Evolutionary conservation across 2,329 filamentous ascomycete species (phyloP).

Genomic region (Exophiala spinifera): DNA sequence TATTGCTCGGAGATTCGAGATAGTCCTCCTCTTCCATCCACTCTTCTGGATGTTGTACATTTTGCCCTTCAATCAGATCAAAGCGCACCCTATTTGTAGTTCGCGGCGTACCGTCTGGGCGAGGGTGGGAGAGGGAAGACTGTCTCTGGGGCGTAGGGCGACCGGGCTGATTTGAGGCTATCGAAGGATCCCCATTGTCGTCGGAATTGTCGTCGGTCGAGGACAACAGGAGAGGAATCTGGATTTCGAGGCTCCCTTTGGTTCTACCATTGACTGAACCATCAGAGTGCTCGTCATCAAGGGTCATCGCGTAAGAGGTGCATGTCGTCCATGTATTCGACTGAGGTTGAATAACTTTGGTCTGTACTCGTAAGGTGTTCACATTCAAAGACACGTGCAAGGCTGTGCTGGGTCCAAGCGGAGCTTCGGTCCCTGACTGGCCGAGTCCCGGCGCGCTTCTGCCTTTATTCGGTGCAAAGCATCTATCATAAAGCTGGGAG

Average conservation of each 20-base stretch:
- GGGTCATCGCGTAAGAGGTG: slow-evolving; percentile 25
- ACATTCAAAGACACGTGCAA: background rate
- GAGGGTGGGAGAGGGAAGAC: slow-evolving; percentile 41
- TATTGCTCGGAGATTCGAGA: slow-evolving; percentile 47
- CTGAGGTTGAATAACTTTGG: background rate
- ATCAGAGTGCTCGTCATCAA: slow-evolving; percentile 25
- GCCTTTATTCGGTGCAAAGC: no score
- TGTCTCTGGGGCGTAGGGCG: slow-evolving; percentile 33
- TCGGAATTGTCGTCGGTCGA: slow-evolving; percentile 14
- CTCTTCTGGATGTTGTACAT: slow-evolving; percentile 29
- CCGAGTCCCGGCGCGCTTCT: no score
- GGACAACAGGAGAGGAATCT: slow-evolving; percentile 14
- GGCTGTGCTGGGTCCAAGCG: no score
- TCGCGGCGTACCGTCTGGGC: slow-evolving; percentile 49
- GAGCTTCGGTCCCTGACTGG: no score
- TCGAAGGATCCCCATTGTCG: slow-evolving; percentile 29
- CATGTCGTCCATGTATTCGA: slow-evolving; percentile 17
- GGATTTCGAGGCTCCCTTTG: slow-evolving; percentile 21
- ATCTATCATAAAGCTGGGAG: no score
- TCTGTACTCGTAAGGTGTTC: background rate
- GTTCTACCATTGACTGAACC: slow-evolving; percentile 12
- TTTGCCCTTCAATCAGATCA: slow-evolving; percentile 42
- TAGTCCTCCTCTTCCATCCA: slow-evolving; percentile 59
- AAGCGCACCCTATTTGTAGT: slow-evolving; percentile 75
- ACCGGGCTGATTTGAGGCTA: slow-evolving; percentile 13